These are phyloP conservation scores for Scheffersomyces ergatensis DNA, from an alignment of 805 yeast genomes.

Conservation along the genomic window DNA sequence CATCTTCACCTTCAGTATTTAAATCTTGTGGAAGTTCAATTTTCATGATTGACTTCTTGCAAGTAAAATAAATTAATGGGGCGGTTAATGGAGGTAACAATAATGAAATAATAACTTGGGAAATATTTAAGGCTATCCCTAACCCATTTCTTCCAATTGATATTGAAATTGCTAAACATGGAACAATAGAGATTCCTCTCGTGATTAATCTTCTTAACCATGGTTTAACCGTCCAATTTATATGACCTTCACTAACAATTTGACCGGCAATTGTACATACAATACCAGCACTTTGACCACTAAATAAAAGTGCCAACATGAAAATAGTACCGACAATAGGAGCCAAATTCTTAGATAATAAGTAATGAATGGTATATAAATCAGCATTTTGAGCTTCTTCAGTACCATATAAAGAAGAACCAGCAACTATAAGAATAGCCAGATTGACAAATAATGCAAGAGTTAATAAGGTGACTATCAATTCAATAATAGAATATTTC, in stretches of 20 bases:
- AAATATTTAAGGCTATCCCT: slow-evolving; percentile 69
- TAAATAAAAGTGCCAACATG: slow-evolving; percentile 77
- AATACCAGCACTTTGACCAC: slow-evolving; percentile 90
- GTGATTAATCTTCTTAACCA: slow-evolving; percentile 79
- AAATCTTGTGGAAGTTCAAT: slow-evolving; percentile 36
- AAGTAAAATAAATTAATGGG: slow-evolving; percentile 81
- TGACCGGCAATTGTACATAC: slow-evolving; percentile 94
- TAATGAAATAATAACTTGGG: slow-evolving; percentile 81
- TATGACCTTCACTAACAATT: slow-evolving; percentile 87
- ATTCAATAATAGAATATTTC: slow-evolving; percentile 69
- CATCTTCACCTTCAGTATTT: slow-evolving; percentile 6
- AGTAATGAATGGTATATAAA: slow-evolving; percentile 68
- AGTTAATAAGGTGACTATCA: slow-evolving; percentile 66
- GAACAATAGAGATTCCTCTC: slow-evolving; percentile 73
- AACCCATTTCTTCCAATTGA: slow-evolving; percentile 74
- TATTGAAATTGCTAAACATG: slow-evolving; percentile 72
- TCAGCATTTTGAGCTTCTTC: slow-evolving; percentile 80
- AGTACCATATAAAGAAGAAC: slow-evolving; percentile 69
- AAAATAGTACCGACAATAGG: slow-evolving; percentile 80
- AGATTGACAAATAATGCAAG: slow-evolving; percentile 86
- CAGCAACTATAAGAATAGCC: slow-evolving; percentile 79
- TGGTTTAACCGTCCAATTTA: slow-evolving; percentile 77
- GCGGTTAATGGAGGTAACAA: slow-evolving; percentile 82
- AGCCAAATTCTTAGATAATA: slow-evolving; percentile 61
- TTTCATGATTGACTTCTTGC: slow-evolving; percentile 65